Base-by-base conservation (phyloP, 495 filamentous ascomycete genomes). In the Halenospora varia region DNA sequence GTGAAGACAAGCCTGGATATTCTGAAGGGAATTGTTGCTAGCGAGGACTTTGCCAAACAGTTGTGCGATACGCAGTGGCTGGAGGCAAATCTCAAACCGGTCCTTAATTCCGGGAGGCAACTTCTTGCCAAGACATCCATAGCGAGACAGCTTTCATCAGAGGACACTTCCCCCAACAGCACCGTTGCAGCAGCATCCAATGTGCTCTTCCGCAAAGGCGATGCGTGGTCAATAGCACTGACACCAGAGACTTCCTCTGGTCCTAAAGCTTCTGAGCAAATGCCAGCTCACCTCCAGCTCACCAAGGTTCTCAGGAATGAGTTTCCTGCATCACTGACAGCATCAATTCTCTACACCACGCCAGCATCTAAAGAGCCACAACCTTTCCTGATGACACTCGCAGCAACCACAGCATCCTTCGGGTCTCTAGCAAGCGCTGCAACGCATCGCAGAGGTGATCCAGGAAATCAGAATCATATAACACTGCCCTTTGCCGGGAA, bases 21-120 rank as follows among this genome's bases (percentile, higher is more conserved):
- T 10, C 71, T 86, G 25, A 66, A 74, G 25, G 80, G 75, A 1
- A 81, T 86, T 47, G 64, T 83, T 13, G 63, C 67, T 2, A 75
- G 81, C 59, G 49, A 63, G 4, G 73, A 77, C 52, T 82, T 86
- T 58, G 23, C 67, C 10, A 56, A 57, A 8, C 73, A 76, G 9
- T 62, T 42, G 0, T 77, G 75, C 48, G 78, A 84, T 62, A 85
- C 79, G 0, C 79, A 76, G 56, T 86, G 83, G 83, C 74, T 86
- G 10, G 77, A 81, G 56, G 51, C 60, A 6, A 72, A 77, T 20
- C 71, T 84, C 9, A 55, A 71, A 0, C 62, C 73, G 8, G 56
- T 75, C 0, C 60, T 79, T 3, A 50, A 73, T 18, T 46, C 45
- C 56, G 66, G 77, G n/a, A 66, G 39, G 67, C 62, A 11, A 20